Evolutionary conservation across 768 basidiomycete genomes (phyloP), one percentile per base, ranked within the genome.

Genomic region (Cystofilobasidium ferigula): DNA sequence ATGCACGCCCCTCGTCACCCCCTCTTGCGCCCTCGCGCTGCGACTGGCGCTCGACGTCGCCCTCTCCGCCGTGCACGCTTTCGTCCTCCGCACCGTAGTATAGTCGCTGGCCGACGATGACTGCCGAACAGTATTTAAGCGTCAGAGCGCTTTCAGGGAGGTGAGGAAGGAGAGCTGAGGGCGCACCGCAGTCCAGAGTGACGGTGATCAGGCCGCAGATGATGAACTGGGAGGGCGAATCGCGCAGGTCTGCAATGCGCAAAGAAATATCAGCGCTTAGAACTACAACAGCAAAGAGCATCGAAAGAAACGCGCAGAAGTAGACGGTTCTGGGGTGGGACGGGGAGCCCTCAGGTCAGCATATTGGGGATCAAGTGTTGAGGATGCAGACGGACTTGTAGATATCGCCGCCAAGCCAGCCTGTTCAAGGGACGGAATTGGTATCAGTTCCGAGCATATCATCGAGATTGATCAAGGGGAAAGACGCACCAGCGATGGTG

Each of bases 381-480:
- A 9, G 54, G 20, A 5, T n/a, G 36, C 12, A 35, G 5, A 38
- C 54, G 26, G 12, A 62, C 61, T 67, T 67, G 61, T 56, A 67
- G 34, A 67, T 24, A 36, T 67, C 66, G 20, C 66, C 66, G n/a
- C 60, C 61, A 9, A 62, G 45, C 66, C 66, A 67, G 28, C 65
- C 65, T 67, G 47, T 16, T 7, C 5, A n/a, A 12, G 14, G 28
- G 22, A 30, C 1, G 24, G n/a, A 47, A 62, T 32, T 24, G 2
- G 6, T 32, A 48, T n/a, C n/a, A n/a, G n/a, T n/a, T n/a, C n/a
- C n/a, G n/a, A n/a, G n/a, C n/a, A n/a, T n/a, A n/a, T n/a, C n/a
- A n/a, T n/a, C n/a, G n/a, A n/a, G n/a, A n/a, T n/a, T n/a, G 22
- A 2, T 32, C 30, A 57, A 8, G 10, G 0, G 1, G 12, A 40